Evolutionary conservation across 2,329 filamentous ascomycete species (phyloP).

Genomic region (Bipolaris sorokiniana): DNA sequence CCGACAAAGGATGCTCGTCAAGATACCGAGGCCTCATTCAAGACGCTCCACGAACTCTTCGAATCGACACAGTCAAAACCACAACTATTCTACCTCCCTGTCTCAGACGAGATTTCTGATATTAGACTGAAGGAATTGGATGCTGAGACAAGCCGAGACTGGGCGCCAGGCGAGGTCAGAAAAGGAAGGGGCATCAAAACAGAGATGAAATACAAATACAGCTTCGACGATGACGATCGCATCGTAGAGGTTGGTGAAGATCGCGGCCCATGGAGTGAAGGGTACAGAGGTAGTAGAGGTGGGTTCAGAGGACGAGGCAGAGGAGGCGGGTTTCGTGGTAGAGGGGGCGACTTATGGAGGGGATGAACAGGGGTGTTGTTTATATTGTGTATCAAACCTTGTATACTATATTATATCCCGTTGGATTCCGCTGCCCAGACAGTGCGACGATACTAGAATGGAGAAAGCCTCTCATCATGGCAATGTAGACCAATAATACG

Average conservation of each 20-base stretch:
- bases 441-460: background rate
- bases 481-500: slow-evolving; percentile 41
- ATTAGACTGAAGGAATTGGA: slow-evolving; percentile 68
- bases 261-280: slow-evolving; percentile 38
- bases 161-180: slow-evolving; percentile 43
- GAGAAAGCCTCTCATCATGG: slow-evolving; percentile 55
- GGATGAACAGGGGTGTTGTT: background rate
- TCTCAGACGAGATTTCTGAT: slow-evolving; percentile 67
- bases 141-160: slow-evolving; percentile 51
- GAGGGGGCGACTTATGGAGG: slow-evolving; percentile 8
- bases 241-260: slow-evolving; percentile 52
- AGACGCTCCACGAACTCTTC: slow-evolving; percentile 66
- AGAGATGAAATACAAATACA: slow-evolving; percentile 46
- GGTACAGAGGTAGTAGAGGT: slow-evolving; percentile 18
- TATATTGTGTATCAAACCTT: background rate
- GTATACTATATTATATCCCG: background rate
- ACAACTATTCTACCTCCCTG: slow-evolving; percentile 70
- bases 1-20: slow-evolving; percentile 26
- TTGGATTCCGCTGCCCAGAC: background rate
- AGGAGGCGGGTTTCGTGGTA: slow-evolving; percentile 6
- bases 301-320: slow-evolving; percentile 11
- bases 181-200: slow-evolving; percentile 39
- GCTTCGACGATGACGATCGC: slow-evolving; percentile 54
- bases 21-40: slow-evolving; percentile 50
- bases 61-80: slow-evolving; percentile 66